phyloP scores from a whole-genome alignment of 441 rosid species.

The Euphorbia corollata region DNA sequence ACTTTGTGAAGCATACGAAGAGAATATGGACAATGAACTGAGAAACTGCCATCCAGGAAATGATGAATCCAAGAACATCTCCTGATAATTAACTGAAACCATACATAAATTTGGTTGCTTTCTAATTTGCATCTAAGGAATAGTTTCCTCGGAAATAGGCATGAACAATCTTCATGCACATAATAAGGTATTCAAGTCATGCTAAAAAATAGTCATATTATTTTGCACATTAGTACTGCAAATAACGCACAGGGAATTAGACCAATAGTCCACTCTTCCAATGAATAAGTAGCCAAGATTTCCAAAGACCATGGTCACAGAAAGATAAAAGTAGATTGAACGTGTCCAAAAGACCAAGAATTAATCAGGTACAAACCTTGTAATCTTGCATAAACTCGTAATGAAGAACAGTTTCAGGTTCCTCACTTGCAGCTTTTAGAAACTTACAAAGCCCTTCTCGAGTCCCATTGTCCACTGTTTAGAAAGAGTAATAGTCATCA shows the following conservation, averaged over 20 bases:
- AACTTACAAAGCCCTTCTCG: slow-evolving; percentile 92
- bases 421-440: slow-evolving; percentile 78
- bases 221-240: neutral
- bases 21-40: slow-evolving; percentile 1
- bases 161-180: neutral
- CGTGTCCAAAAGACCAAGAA: slow-evolving; percentile 11
- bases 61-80: slow-evolving; percentile 6
- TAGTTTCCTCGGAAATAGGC: neutral
- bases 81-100: slow-evolving; percentile 1
- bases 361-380: slow-evolving; percentile 47
- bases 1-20: neutral
- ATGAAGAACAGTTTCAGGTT: slow-evolving; percentile 87
- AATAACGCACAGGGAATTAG: slow-evolving; percentile 13
- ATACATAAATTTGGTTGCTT: neutral
- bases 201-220: neutral
- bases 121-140: neutral
- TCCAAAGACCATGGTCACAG: neutral
- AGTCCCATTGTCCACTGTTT: slow-evolving; percentile 87
- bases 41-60: slow-evolving; percentile 10
- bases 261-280: neutral
- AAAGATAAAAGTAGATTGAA: neutral
- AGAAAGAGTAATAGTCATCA: slow-evolving; percentile 17
- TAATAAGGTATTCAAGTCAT: neutral
- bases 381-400: slow-evolving; percentile 99
- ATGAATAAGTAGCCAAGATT: neutral